Conservation (phyloP, 257 asterid genomes). For the Buddleja alternifolia region DNA sequence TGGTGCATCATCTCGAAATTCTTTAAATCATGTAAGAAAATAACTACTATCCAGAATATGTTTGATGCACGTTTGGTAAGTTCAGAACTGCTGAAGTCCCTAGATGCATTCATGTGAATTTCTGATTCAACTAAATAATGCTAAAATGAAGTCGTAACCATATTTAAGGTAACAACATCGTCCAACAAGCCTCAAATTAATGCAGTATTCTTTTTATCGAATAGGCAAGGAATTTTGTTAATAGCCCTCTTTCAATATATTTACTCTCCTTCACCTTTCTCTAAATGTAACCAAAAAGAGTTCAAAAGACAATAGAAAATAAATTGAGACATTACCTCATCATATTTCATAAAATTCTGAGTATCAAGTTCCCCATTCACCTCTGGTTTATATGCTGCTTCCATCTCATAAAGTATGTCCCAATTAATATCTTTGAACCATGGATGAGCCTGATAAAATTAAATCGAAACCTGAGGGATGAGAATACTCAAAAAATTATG, state of each 20-base stretch:
- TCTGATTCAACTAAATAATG: background rate
- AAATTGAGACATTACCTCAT: constrained; percentile 55
- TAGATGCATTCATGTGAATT: background rate
- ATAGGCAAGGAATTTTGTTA: background rate
- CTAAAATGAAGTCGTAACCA: background rate
- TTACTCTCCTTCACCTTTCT: background rate
- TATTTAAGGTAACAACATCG: background rate
- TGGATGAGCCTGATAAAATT: constrained; percentile 65
- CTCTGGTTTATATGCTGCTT: constrained; percentile 86
- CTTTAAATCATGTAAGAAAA: background rate
- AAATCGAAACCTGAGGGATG: background rate
- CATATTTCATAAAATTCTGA: constrained; percentile 73
- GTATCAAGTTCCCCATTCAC: constrained; percentile 85
- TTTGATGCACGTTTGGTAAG: background rate
- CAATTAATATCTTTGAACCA: constrained; percentile 80
- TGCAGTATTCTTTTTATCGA: background rate
- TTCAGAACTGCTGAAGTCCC: background rate
- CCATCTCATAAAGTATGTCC: constrained; percentile 75
- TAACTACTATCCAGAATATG: background rate
- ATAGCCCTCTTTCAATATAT: background rate
- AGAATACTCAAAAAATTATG: background rate
- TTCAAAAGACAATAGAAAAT: background rate
- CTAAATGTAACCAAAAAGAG: background rate
- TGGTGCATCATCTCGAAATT: background rate
- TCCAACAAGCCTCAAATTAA: background rate